Evolutionary conservation across 805 yeast species (phyloP).

Genomic region (Saccharomyces cerevisiae): DNA sequence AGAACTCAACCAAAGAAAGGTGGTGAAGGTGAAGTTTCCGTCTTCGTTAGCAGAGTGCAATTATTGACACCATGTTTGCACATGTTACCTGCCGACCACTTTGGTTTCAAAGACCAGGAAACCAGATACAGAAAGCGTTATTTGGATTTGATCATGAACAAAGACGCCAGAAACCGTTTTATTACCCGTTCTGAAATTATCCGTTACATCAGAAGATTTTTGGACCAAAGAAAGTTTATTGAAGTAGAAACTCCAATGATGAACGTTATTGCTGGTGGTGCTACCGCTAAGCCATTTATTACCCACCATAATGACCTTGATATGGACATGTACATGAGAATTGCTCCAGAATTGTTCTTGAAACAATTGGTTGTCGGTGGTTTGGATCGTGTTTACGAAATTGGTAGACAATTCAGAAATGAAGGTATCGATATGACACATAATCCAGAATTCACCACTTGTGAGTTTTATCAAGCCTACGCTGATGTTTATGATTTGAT

Average conservation of each 20-base stretch:
- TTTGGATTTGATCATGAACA: slow-evolving; percentile 91
- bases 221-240: slow-evolving; percentile 76
- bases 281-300: slow-evolving; percentile 95
- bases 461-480: slow-evolving; percentile 96
- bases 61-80: slow-evolving; percentile 92
- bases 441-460: slow-evolving; percentile 97
- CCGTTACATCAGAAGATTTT: slow-evolving; percentile 76
- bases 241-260: slow-evolving; percentile 99
- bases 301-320: slow-evolving; percentile 96
- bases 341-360: slow-evolving; percentile 94
- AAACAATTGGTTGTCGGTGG: slow-evolving; percentile 98
- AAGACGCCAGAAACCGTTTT: slow-evolving; percentile 76
- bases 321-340: slow-evolving; percentile 95
- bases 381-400: slow-evolving; percentile 94
- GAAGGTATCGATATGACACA: slow-evolving; percentile 98
- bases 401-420: slow-evolving; percentile 97
- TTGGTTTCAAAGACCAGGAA: slow-evolving; percentile 96
- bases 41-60: slow-evolving; percentile 73
- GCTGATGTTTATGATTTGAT: slow-evolving; percentile 95
- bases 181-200: slow-evolving; percentile 84
- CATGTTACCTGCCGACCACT: slow-evolving; percentile 97
- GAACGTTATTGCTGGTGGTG: slow-evolving; percentile 99
- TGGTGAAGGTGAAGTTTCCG: slow-evolving; percentile 96
- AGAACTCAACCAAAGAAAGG: slow-evolving; percentile 96
- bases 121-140: slow-evolving; percentile 95